phyloP scores from a whole-genome alignment of 129 eudicot genomes.

The Centrapalus pauciflorus region DNA sequence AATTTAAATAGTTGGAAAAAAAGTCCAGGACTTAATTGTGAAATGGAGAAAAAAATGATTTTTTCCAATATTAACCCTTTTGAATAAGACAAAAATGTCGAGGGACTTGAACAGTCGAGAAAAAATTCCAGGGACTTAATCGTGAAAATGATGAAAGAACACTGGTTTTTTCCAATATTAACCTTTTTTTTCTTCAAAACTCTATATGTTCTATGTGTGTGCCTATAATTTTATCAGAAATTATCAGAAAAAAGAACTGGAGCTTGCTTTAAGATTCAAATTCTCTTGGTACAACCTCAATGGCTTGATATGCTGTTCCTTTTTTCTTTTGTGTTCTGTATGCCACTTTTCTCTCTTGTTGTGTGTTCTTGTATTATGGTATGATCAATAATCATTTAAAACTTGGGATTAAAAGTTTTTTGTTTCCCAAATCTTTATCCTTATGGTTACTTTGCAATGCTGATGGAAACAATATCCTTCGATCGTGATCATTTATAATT shows the following conservation, averaged over 20 bases:
- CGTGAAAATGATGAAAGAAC: too few relatives aligned
- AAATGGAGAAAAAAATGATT: too few relatives aligned
- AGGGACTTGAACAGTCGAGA: too few relatives aligned
- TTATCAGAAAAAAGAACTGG: not conserved
- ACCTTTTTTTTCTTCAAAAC: too few relatives aligned
- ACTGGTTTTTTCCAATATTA: too few relatives aligned
- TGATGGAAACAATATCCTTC: conserved; percentile 4
- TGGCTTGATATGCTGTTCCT: not conserved
- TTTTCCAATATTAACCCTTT: too few relatives aligned
- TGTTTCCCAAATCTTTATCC: not conserved
- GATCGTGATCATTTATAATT: conserved; percentile 1
- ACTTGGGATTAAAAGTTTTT: not conserved
- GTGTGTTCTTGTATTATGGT: not conserved
- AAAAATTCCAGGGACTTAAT: too few relatives aligned
- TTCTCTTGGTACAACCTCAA: not conserved
- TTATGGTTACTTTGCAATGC: not conserved
- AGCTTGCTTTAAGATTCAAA: not conserved
- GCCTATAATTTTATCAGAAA: not conserved
- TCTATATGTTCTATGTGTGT: too few relatives aligned
- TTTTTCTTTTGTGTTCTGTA: not conserved
- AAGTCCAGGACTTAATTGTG: too few relatives aligned
- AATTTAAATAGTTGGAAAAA: too few relatives aligned
- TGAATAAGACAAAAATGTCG: too few relatives aligned
- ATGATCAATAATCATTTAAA: not conserved
- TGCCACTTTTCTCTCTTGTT: not conserved